Conservation (phyloP, 495 filamentous ascomycete genomes). For the Neurospora sp. region DNA sequence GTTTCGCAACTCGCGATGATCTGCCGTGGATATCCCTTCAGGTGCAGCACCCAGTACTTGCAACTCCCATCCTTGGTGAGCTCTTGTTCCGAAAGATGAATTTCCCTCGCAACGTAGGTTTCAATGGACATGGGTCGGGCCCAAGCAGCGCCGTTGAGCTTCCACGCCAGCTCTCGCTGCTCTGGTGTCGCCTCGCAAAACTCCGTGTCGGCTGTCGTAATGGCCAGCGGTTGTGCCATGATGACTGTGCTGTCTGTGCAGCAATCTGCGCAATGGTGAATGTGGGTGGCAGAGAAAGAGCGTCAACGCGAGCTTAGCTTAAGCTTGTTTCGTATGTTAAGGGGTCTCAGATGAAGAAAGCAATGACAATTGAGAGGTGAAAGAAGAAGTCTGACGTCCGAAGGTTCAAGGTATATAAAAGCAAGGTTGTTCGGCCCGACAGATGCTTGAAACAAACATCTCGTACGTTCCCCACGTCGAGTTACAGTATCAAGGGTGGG, state of each 20-base stretch:
- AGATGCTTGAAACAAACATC: background rate
- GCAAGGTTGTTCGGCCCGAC: background rate
- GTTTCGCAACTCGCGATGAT: conserved; percentile 76
- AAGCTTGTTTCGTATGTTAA: too few relatives aligned
- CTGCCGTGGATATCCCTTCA: conserved; percentile 28
- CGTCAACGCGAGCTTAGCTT: background rate
- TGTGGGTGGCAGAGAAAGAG: background rate
- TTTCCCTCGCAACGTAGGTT: conserved; percentile 58
- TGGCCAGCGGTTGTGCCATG: conserved; percentile 15
- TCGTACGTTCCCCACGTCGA: background rate
- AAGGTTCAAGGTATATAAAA: background rate
- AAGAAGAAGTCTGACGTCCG: background rate
- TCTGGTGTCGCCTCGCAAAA: conserved; percentile 16
- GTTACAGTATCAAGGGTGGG: background rate
- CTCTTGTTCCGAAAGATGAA: conserved; percentile 43
- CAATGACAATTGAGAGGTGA: background rate
- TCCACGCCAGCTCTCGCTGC: conserved; percentile 12
- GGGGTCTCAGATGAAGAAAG: background rate
- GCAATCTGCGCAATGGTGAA: background rate
- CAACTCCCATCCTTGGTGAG: conserved; percentile 50
- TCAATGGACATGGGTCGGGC: conserved; percentile 25
- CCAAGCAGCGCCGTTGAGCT: conserved; percentile 12
- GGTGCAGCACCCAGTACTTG: conserved; percentile 61
- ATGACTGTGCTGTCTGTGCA: background rate
- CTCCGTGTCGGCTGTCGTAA: conserved; percentile 8